Percentiles rank a stretch among this genome's conserved stretches.
Conservation (phyloP, 176 grass and related monocot species). For the Oryza brachyantha region DNA sequence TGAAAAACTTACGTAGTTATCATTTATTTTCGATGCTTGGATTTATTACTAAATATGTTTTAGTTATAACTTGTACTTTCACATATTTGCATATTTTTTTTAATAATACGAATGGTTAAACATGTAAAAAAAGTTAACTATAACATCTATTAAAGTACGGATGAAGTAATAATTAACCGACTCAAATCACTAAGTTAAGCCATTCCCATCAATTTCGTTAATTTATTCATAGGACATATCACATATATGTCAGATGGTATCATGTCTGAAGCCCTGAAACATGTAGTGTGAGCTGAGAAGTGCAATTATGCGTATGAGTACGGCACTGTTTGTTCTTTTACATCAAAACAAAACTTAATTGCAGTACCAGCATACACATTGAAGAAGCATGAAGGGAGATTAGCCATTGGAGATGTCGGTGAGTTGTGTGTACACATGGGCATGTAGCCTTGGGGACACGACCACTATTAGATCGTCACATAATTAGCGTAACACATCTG, state of each 20-base stretch:
- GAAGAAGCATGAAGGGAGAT: not conserved
- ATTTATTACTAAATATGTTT: too few species aligned
- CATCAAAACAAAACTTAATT: not conserved
- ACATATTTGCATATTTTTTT: too few species aligned
- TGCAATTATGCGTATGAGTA: not conserved
- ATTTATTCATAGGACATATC: not conserved
- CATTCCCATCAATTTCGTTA: not conserved
- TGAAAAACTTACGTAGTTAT: too few species aligned
- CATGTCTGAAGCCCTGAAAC: not conserved
- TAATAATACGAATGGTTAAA: too few species aligned
- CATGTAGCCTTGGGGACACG: not conserved
- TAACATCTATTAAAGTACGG: too few species aligned
- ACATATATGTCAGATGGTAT: not conserved
- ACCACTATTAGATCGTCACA: not conserved
- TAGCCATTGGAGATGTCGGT: not conserved
- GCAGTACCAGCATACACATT: not conserved
- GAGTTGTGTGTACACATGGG: not conserved
- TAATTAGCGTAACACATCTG: not conserved
- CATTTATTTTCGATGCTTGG: too few species aligned
- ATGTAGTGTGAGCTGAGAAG: not conserved
- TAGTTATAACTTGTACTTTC: too few species aligned
- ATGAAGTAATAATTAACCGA: not conserved
- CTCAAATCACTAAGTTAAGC: not conserved
- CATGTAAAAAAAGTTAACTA: too few species aligned
- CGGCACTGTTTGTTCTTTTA: too few species aligned